Evolutionary conservation across 768 basidiomycete species (phyloP).

Genomic region (Jaapia argillacea): DNA sequence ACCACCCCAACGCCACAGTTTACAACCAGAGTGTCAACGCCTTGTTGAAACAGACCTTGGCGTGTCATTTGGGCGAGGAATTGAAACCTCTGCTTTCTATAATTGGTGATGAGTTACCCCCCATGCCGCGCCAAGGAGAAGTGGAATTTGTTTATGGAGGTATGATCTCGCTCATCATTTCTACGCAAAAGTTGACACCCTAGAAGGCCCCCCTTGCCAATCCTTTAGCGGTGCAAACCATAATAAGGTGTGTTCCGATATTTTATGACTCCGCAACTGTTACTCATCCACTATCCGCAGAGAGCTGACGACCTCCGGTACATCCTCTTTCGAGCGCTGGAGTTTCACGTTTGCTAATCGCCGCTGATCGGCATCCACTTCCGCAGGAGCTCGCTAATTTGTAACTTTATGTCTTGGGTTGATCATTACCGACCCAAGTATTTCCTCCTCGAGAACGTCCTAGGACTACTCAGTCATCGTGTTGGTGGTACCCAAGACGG

Average conservation of each 20-base stretch:
- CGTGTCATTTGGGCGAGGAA: constrained; percentile 29
- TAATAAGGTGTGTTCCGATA: constrained; percentile 28
- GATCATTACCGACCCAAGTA: constrained; percentile 55
- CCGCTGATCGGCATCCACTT: too few relatives aligned
- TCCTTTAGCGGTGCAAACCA: constrained; percentile 61
- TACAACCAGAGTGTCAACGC: constrained; percentile 57
- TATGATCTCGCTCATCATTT: constrained; percentile 19
- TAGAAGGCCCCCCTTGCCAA: constrained; percentile 66
- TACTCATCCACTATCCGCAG: too few relatives aligned
- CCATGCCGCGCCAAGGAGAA: constrained; percentile 47
- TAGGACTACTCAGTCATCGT: constrained; percentile 43
- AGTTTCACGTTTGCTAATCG: too few relatives aligned
- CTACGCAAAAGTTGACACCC: neutral
- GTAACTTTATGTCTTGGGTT: constrained; percentile 62
- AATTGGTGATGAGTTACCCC: constrained; percentile 23
- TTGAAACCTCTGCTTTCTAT: constrained; percentile 27
- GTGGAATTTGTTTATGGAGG: constrained; percentile 72
- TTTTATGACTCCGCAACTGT: constrained; percentile 1
- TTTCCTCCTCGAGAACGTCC: constrained; percentile 68
- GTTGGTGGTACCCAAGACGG: constrained; percentile 28
- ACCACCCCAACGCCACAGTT: constrained; percentile 50
- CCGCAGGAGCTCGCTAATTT: constrained; percentile 47
- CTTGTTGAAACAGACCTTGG: constrained; percentile 49
- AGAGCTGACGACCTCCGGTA: too few relatives aligned
- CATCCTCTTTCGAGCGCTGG: too few relatives aligned